Percentiles rank a stretch among this genome's conserved stretches.
Conservation (phyloP, 208 protist species). For the Zelonia costaricensis region DNA sequence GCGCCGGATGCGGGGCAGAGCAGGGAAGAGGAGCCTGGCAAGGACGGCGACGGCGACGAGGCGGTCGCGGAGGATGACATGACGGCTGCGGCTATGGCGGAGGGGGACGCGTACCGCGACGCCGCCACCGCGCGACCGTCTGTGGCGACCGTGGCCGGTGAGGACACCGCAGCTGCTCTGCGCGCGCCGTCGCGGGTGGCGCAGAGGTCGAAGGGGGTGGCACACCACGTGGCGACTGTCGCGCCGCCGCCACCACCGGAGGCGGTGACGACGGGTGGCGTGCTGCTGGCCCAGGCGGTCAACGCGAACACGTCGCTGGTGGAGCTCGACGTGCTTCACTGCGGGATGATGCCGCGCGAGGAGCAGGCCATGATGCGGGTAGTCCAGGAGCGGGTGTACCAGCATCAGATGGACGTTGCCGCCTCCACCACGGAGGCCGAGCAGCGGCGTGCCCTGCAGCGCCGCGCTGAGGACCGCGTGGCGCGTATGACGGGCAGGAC, state of each 20-base stretch:
- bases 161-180: background rate
- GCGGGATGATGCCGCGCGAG: conserved; percentile 44
- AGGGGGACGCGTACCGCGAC: background rate
- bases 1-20: background rate
- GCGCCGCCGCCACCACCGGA: background rate
- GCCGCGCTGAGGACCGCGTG: conserved; percentile 23
- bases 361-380: conserved; percentile 41
- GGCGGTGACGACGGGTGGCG: conserved; percentile 32
- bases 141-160: conserved; percentile 5
- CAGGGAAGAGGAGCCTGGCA: background rate
- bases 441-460: conserved; percentile 23
- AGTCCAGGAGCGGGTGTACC: conserved; percentile 37
- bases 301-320: conserved; percentile 50
- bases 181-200: background rate
- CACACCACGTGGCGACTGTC: background rate
- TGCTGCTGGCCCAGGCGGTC: conserved; percentile 45
- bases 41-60: background rate
- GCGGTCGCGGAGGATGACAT: too few species aligned
- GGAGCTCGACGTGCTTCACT: conserved; percentile 66
- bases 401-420: conserved; percentile 18
- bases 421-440: conserved; percentile 28
- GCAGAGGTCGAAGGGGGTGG: background rate
- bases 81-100: background rate
- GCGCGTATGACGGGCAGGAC: conserved; percentile 21
- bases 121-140: conserved; percentile 8